phyloP scores from a whole-genome alignment of 108 stramenopile species.

The Conticribra guillardii region DNA sequence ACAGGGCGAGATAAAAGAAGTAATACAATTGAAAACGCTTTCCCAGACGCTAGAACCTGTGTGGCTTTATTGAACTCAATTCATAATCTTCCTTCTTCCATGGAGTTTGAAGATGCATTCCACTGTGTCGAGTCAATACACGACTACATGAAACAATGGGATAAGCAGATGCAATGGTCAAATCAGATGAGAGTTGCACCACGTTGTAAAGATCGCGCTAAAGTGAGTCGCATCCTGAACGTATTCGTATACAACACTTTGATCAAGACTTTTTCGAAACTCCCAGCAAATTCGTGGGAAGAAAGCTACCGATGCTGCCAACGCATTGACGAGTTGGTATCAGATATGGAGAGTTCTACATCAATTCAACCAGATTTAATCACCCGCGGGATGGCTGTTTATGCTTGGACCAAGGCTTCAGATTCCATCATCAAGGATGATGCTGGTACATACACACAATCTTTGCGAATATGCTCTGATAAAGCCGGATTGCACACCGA shows the following conservation, averaged over 20 bases:
- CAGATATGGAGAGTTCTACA: neutral
- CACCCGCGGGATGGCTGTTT: constrained; percentile 13
- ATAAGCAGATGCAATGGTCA: constrained; percentile 44
- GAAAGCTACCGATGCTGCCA: constrained; percentile 33
- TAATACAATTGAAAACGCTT: neutral
- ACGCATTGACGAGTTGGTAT: constrained; percentile 38
- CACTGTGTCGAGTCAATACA: constrained; percentile 21
- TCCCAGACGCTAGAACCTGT: constrained; percentile 43
- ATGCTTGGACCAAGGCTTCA: constrained; percentile 32
- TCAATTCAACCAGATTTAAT: constrained; percentile 12
- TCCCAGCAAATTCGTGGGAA: constrained; percentile 34
- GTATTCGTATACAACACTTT: constrained; percentile 32
- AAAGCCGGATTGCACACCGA: neutral
- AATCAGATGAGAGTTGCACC: constrained; percentile 5
- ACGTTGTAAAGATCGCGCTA: neutral
- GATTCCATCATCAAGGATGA: no score
- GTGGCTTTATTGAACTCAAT: constrained; percentile 22
- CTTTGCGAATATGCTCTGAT: neutral
- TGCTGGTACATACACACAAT: no score
- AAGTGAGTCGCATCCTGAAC: constrained; percentile 15
- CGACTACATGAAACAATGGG: constrained; percentile 29
- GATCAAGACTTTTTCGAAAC: constrained; percentile 20
- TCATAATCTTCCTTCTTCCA: neutral
- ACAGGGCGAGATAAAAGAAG: neutral
- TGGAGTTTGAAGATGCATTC: constrained; percentile 27